These are phyloP conservation scores for Ophiostoma pallidulum DNA, from an alignment of 2,329 filamentous ascomycete species.

Conservation along the genomic window DNA sequence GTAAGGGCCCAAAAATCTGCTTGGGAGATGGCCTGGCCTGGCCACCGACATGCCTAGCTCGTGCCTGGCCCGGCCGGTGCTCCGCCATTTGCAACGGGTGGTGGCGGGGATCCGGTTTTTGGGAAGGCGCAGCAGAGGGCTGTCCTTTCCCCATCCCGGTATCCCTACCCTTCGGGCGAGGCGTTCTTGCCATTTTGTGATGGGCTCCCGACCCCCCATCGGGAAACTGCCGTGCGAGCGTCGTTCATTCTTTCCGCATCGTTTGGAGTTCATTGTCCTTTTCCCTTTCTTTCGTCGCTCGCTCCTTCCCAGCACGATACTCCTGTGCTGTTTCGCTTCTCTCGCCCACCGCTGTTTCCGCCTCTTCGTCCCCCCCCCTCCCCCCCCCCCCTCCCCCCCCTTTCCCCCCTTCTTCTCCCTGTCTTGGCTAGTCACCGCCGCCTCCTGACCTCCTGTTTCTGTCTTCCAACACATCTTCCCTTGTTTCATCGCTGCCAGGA, in stretches of 20 bases:
- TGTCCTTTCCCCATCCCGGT: not conserved
- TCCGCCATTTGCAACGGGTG: conserved; percentile 2
- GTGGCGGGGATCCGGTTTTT: not conserved
- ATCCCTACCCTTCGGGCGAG: too few relatives aligned
- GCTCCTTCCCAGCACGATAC: too few relatives aligned
- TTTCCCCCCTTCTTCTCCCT: not conserved
- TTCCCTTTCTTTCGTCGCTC: not conserved
- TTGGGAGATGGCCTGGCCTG: too few relatives aligned
- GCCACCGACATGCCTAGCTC: not conserved
- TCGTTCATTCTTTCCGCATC: too few relatives aligned
- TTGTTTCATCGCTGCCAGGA: conserved; percentile 10
- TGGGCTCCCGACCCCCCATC: not conserved
- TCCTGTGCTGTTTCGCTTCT: too few relatives aligned
- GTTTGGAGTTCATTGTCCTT: too few relatives aligned
- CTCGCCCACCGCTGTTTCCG: not conserved
- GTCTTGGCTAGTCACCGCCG: not conserved
- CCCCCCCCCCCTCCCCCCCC: not conserved
- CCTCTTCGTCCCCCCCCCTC: not conserved
- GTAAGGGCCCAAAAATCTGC: too few relatives aligned
- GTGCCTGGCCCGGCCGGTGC: conserved; percentile 6
- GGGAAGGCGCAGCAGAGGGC: conserved; percentile 8
- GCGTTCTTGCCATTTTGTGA: conserved; percentile 3
- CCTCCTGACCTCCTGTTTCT: conserved; percentile 13
- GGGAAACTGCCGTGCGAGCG: not conserved
- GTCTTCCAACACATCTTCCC: conserved; percentile 4